Base-by-base conservation (phyloP, 2,329 filamentous ascomycete genomes). In the Cladobotryum protrusum region DNA sequence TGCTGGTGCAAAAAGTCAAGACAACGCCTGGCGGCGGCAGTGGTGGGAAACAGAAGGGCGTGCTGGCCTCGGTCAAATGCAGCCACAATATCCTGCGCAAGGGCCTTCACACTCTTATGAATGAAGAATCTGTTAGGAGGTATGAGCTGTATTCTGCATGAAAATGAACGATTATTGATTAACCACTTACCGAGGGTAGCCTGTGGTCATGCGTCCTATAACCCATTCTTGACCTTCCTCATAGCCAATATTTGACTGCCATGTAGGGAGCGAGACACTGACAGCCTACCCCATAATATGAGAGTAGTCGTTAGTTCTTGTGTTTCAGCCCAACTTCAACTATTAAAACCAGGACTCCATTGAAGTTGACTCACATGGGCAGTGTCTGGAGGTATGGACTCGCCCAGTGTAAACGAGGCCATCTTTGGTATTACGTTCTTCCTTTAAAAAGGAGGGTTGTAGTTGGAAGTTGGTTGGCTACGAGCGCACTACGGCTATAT, bases 231-330 rank as follows among this genome's bases (percentile, higher is more conserved):
- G 79, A 45, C 90, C 92, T 68, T 99, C 90, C 67, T 99, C 93
- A 63, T 99, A 99, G 37, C 83, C 92, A 36, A 99, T 76, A 61
- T 95, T 97, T 57, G 90, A 77, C 57, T 77, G 78, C 93, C 93
- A 99, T 70, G 90, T 95, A 36, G 93, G 93, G 20, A 99, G 74
- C 14, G 93, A 97, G 39, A 97, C 92, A 67, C 92, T 97, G 57
- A 97, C 89, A 56, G 92, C 93, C 91, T 96, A 7, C 12, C 19
- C 4, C 19, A 17, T 20, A 12, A 17, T 18, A 17, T 18, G 19
- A 12, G 37, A 20, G 12, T 17, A 35, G 36, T 37, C n/a, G 20
- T 15, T 50, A 5, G 45, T 39, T 43, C 13, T 18, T 32, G 14
- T 4, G 14, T 19, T 17, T 14, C 20, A 34, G 33, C 17, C 20